Percentiles rank a stretch among this genome's conserved stretches.
These are phyloP conservation scores for Russula olivacea DNA, from an alignment of 768 basidiomycete species.

Conservation along the genomic window DNA sequence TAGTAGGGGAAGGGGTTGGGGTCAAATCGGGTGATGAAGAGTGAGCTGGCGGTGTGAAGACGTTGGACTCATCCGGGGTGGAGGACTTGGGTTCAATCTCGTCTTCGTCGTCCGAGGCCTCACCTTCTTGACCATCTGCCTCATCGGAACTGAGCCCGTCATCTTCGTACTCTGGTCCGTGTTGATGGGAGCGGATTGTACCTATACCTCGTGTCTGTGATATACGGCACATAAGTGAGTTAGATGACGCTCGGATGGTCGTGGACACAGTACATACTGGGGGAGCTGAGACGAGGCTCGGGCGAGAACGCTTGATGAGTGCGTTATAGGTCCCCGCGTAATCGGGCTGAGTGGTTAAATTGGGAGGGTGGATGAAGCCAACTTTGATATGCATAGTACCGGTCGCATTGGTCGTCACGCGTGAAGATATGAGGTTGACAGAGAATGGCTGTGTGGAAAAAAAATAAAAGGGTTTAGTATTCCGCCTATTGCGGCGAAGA, in stretches of 20 bases:
- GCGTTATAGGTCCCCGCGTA: constrained; percentile 59
- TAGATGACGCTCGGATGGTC: neutral
- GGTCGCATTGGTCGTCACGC: constrained; percentile 40
- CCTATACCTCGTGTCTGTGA: constrained; percentile 79
- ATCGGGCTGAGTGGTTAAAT: constrained; percentile 40
- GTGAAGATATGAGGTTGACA: constrained; percentile 43
- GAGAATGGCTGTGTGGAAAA: constrained; percentile 41
- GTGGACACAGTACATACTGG: constrained; percentile 42
- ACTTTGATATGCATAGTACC: constrained; percentile 58
- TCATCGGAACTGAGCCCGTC: constrained; percentile 65
- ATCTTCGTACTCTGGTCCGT: constrained; percentile 56
- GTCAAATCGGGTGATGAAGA: constrained; percentile 11
- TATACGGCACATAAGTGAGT: neutral
- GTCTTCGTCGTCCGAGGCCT: constrained; percentile 35
- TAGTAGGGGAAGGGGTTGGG: constrained; percentile 16
- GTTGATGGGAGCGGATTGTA: constrained; percentile 62
- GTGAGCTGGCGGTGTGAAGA: neutral
- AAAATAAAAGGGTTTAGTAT: neutral
- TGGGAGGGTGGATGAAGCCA: constrained; percentile 47
- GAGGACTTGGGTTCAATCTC: constrained; percentile 27
- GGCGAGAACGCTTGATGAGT: constrained; percentile 56
- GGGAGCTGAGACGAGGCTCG: constrained; percentile 67
- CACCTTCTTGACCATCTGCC: constrained; percentile 38
- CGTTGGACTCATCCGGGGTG: neutral
- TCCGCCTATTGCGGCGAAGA: constrained; percentile 26